Evolutionary conservation across 345 rosid species (phyloP).

Genomic region (Salix viminalis): DNA sequence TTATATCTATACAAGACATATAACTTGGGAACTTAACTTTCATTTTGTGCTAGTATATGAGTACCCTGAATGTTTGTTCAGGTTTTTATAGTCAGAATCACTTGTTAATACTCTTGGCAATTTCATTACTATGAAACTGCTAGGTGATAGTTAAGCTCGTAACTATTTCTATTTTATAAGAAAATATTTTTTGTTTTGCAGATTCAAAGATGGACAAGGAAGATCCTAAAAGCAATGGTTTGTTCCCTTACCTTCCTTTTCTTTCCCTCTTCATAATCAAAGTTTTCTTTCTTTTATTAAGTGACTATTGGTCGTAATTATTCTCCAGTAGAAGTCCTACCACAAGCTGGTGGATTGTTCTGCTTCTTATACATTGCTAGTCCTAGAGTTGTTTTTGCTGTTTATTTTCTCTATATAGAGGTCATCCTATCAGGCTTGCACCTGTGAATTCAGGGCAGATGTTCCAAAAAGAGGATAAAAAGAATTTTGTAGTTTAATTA

Average conservation of each 20-base stretch:
- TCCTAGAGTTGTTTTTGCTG: not conserved
- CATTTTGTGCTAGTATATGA: not conserved
- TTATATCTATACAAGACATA: not conserved
- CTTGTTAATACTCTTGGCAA: too few relatives aligned
- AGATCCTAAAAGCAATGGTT: slow-evolving; percentile 69
- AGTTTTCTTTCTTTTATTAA: not conserved
- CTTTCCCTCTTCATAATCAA: not conserved
- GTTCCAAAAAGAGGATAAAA: not conserved
- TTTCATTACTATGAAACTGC: not conserved
- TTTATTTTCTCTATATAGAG: not conserved
- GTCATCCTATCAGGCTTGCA: not conserved
- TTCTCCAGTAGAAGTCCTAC: slow-evolving; percentile 1
- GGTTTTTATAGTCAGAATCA: not conserved
- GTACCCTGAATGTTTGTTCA: not conserved
- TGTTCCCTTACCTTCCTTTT: slow-evolving; percentile 3
- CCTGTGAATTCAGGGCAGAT: not conserved
- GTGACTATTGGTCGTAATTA: not conserved
- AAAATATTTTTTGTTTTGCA: slow-evolving; percentile 30
- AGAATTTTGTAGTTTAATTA: not conserved
- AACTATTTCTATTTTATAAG: not conserved
- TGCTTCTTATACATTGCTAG: not conserved
- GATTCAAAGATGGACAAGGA: slow-evolving; percentile 83
- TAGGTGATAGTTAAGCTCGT: not conserved
- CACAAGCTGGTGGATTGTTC: not conserved
- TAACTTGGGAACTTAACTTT: not conserved